phyloP scores from a whole-genome alignment of 495 filamentous ascomycete genomes.

The Neurospora terricola region DNA sequence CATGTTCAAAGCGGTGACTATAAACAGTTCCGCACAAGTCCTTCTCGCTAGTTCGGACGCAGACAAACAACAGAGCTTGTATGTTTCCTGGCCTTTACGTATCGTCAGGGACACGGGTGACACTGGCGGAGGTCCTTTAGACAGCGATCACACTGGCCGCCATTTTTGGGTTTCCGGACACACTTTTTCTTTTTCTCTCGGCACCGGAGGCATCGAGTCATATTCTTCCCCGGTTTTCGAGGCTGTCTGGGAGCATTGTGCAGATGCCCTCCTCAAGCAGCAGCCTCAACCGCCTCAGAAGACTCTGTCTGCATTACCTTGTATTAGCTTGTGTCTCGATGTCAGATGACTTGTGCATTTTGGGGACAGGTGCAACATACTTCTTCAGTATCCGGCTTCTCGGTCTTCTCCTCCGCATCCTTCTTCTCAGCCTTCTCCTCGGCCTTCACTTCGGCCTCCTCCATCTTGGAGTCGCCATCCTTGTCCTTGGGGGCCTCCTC shows the following conservation, averaged over 20 bases:
- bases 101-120: background rate
- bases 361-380: conserved; percentile 9
- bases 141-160: background rate
- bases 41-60: background rate
- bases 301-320: conserved; percentile 8
- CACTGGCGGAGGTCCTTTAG: background rate
- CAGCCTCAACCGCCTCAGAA: conserved; percentile 16
- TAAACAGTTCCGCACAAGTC: background rate
- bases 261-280: conserved; percentile 8
- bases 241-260: background rate
- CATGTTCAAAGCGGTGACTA: background rate
- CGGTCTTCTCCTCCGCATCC: conserved; percentile 9
- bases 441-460: conserved; percentile 17
- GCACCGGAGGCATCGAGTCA: background rate
- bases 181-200: background rate
- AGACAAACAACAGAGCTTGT: background rate
- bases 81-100: background rate
- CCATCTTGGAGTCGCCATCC: conserved; percentile 13
- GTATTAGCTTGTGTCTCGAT: background rate
- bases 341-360: background rate
- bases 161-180: background rate
- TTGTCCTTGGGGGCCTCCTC: conserved; percentile 20
- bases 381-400: conserved; percentile 25
- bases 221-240: background rate
- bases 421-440: conserved; percentile 9